phyloP scores from a whole-genome alignment of 768 basidiomycete genomes.

The Amanita brunnescens region DNA sequence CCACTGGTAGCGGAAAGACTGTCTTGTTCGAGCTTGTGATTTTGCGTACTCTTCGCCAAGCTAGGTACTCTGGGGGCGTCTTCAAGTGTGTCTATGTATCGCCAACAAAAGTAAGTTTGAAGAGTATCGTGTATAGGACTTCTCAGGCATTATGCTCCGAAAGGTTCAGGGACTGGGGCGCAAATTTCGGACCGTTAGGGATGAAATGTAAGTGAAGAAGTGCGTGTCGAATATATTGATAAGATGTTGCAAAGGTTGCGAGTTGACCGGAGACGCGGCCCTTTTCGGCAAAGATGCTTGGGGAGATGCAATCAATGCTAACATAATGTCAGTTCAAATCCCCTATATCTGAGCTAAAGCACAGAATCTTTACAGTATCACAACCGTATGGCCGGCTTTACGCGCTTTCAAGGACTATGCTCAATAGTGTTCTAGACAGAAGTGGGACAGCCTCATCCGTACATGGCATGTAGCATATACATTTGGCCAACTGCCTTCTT shows the following conservation, averaged over 20 bases:
- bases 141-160: too few relatives aligned
- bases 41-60: too few relatives aligned
- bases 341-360: background rate
- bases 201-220: too few relatives aligned
- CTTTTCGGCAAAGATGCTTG: constrained; percentile 54
- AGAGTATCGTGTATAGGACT: too few relatives aligned
- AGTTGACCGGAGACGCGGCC: constrained; percentile 89
- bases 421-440: constrained; percentile 53
- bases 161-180: too few relatives aligned
- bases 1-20: too few relatives aligned
- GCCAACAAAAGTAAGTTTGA: too few relatives aligned
- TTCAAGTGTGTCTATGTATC: constrained; percentile 21
- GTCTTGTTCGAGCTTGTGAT: too few relatives aligned
- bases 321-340: constrained; percentile 58
- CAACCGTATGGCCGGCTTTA: constrained; percentile 50
- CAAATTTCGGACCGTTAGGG: constrained; percentile 69
- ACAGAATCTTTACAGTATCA: constrained; percentile 39
- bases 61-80: constrained; percentile 89
- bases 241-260: constrained; percentile 49
- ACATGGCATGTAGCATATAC: constrained; percentile 47
- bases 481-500: background rate
- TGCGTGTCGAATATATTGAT: background rate
- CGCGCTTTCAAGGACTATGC: background rate
- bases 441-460: constrained; percentile 92
- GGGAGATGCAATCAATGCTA: constrained; percentile 66